Base-by-base conservation (phyloP, 805 yeast genomes). In the Suhomyces prunicola region DNA sequence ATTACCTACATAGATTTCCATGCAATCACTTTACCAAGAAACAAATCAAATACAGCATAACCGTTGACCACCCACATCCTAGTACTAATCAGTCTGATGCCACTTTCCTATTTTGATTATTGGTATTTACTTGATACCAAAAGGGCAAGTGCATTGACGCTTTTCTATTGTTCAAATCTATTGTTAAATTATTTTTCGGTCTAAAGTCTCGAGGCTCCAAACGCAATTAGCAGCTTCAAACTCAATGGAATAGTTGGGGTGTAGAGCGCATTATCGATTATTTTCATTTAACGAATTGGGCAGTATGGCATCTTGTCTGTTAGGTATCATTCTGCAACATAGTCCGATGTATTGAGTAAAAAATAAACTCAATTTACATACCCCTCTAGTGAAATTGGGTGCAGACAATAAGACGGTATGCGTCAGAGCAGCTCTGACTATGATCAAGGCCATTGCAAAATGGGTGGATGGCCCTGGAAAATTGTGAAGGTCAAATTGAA, bases 231-330 rank as follows among this genome's bases (percentile, higher is more conserved):
- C 48, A 46, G 48, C 48, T 40, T 15, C 6, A 40, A 2, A 13
- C 13, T 40, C n/a, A 39, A 40, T 19, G 2, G 44, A 22, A 12
- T 15, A 9, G 19, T 42, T 22, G 9, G 42, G 27, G 15, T 22
- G 29, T 3, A 23, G 9, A 42, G 29, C 45, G 47, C 47, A 27
- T 27, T 6, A 26, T 24, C 17, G 47, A 44, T 31, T 47, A 47
- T 47, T 47, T 47, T 47, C 49, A 47, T 47, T 35, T 23, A 47
- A 47, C 49, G 24, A 47, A 47, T 47, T 35, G 49, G 49, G 49
- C 3, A 5, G n/a, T n/a, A 19, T 39, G 42, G 42, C 17, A 17
- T 39, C 22, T 39, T 13, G 24, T 39, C 23, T 39, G 7, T 5
- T 17, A 17, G 22, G 22, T 17, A 36, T 19, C 42, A 39, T 17